phyloP scores from a whole-genome alignment of 2,329 filamentous ascomycete species.

The Microsporum audouinii region DNA sequence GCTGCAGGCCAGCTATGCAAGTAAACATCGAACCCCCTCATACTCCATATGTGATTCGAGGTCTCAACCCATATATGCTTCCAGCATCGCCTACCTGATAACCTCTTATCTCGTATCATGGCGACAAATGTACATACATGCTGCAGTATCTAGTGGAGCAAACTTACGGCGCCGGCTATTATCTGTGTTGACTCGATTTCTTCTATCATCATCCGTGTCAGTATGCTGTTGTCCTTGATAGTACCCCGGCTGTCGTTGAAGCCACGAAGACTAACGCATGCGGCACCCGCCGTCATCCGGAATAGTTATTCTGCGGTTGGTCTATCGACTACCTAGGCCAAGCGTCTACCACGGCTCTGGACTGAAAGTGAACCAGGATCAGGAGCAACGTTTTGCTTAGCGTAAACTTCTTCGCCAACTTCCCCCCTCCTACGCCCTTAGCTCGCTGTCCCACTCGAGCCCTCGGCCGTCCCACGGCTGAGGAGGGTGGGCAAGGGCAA shows the following conservation, averaged over 20 bases:
- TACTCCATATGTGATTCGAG: background rate
- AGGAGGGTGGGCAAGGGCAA: background rate
- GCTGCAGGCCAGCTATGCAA: background rate
- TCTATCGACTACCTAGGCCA: background rate
- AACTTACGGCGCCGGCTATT: background rate
- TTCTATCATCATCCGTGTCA: background rate
- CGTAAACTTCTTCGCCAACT: constrained; percentile 1
- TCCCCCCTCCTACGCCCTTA: background rate
- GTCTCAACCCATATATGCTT: background rate
- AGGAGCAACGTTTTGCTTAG: constrained; percentile 2
- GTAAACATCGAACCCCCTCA: background rate
- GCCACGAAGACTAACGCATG: background rate
- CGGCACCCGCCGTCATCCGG: background rate
- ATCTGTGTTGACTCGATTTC: background rate
- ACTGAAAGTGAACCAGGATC: constrained; percentile 6
- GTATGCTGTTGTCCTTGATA: background rate
- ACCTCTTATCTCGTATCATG: background rate
- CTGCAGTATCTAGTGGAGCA: background rate
- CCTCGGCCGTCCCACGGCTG: background rate
- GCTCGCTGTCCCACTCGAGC: background rate
- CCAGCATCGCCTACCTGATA: background rate
- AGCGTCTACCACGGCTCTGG: constrained; percentile 4
- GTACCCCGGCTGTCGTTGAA: background rate
- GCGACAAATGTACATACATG: background rate
- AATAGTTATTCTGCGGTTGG: background rate